Evolutionary conservation across 139 green algal genomes (phyloP).

Genomic region (Pseudopediastrum boryanum): DNA sequence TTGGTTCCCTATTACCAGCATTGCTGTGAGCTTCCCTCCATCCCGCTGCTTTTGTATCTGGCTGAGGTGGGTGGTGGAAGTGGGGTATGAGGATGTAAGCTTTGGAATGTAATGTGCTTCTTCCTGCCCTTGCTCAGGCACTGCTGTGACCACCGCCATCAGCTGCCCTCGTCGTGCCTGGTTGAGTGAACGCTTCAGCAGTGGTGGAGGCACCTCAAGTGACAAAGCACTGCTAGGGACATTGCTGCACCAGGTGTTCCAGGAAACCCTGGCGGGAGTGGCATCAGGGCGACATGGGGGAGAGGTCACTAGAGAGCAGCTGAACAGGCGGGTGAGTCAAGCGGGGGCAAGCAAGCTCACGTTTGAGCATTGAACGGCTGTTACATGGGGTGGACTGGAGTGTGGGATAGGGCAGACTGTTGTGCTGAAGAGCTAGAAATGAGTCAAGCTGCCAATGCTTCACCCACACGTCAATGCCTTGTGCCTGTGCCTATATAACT

Average conservation of each 20-base stretch:
- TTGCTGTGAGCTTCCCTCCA: neutral
- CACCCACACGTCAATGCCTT: too few species aligned
- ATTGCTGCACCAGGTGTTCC: conserved; percentile 70
- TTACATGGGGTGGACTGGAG: neutral
- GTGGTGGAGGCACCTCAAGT: conserved; percentile 45
- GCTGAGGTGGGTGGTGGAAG: neutral
- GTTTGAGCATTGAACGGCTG: neutral
- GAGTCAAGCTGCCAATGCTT: too few species aligned
- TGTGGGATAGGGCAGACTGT: neutral
- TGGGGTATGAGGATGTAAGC: neutral
- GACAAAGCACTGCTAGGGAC: conserved; percentile 54
- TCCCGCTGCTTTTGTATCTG: neutral
- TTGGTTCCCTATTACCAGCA: neutral
- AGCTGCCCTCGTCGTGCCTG: conserved; percentile 70
- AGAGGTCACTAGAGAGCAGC: neutral
- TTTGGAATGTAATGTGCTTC: neutral
- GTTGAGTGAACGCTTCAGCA: conserved; percentile 67
- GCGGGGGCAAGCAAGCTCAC: neutral
- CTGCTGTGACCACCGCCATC: conserved; percentile 62
- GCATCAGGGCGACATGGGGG: neutral
- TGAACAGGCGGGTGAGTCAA: conserved; percentile 30
- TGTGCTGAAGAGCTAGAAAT: too few species aligned
- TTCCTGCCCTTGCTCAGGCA: conserved; percentile 46
- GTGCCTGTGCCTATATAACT: too few species aligned
- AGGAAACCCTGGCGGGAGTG: conserved; percentile 43